phyloP scores from a whole-genome alignment of 225 moss, liverwort and hornwort species.

The Physcomitrellopsis africana region DNA sequence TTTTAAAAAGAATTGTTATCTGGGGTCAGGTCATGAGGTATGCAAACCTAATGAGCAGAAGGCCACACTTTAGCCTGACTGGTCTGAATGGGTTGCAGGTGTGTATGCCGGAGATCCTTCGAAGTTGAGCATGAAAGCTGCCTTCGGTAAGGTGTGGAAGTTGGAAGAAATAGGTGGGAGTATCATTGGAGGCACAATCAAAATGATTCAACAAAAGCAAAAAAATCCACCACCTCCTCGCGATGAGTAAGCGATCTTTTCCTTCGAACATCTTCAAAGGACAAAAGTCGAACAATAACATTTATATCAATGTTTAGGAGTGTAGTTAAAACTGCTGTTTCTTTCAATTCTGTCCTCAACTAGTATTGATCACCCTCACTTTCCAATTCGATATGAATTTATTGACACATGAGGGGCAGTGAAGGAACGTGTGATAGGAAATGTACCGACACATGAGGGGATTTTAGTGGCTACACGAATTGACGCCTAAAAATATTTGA shows the following conservation, averaged over 20 bases:
- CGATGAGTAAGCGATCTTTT: conserved; percentile 63
- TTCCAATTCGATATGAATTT: conserved; percentile 13
- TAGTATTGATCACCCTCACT: conserved; percentile 4
- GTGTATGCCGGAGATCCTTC: conserved; percentile 98
- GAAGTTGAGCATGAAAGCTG: conserved; percentile 99
- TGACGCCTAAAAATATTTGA: not conserved
- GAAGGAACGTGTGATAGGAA: not conserved
- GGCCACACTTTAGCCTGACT: not conserved
- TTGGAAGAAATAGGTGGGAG: conserved; percentile 92
- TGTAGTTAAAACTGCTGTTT: conserved; percentile 6
- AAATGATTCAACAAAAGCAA: conserved; percentile 79
- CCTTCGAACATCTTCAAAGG: conserved; percentile 11
- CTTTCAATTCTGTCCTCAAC: conserved; percentile 1
- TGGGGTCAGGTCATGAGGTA: not conserved
- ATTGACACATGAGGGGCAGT: not conserved
- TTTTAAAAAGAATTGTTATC: no score
- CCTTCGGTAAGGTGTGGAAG: conserved; percentile 98
- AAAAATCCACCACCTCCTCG: conserved; percentile 91
- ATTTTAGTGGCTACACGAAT: not conserved
- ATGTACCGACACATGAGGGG: not conserved
- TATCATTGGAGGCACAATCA: conserved; percentile 85
- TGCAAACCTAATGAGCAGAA: conserved; percentile 1
- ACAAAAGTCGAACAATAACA: not conserved
- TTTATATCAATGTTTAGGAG: not conserved
- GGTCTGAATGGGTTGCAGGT: conserved; percentile 53